Conservation (phyloP, 2,329 filamentous ascomycete genomes). For the Colletotrichum sp. region DNA sequence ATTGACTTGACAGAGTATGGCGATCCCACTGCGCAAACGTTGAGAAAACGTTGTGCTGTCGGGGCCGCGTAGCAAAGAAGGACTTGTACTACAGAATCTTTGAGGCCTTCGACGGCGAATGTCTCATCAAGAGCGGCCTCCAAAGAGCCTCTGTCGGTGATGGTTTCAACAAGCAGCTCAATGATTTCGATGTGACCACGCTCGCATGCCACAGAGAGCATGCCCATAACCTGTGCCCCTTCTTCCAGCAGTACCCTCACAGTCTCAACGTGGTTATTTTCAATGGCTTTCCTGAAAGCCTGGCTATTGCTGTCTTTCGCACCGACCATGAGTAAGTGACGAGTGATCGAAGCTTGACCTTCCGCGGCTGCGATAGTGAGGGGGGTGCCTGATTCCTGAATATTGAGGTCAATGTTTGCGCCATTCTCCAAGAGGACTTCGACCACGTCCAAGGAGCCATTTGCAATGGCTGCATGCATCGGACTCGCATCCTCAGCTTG, state of each 20-base stretch:
- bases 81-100: not conserved
- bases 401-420: not conserved
- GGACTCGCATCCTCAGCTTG: not conserved
- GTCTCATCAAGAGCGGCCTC: not conserved
- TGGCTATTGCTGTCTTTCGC: accelerated
- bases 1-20: not conserved
- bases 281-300: not conserved
- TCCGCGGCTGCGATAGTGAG: not conserved
- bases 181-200: not conserved
- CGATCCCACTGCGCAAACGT: not conserved
- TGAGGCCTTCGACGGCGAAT: not conserved
- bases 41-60: not conserved
- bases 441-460: not conserved
- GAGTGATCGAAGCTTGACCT: not conserved
- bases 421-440: not conserved
- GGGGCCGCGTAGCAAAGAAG: not conserved
- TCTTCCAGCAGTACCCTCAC: not conserved
- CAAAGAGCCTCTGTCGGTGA: not conserved
- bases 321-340: not conserved
- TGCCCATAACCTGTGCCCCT: not conserved
- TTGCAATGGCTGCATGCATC: not conserved
- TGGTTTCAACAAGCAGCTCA: not conserved
- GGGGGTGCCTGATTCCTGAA: not conserved
- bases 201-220: not conserved
- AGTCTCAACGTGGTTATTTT: not conserved